Percentiles rank a stretch among this genome's conserved stretches.
phyloP scores from a whole-genome alignment of 345 rosid genomes.

The Sonneratia alba region DNA sequence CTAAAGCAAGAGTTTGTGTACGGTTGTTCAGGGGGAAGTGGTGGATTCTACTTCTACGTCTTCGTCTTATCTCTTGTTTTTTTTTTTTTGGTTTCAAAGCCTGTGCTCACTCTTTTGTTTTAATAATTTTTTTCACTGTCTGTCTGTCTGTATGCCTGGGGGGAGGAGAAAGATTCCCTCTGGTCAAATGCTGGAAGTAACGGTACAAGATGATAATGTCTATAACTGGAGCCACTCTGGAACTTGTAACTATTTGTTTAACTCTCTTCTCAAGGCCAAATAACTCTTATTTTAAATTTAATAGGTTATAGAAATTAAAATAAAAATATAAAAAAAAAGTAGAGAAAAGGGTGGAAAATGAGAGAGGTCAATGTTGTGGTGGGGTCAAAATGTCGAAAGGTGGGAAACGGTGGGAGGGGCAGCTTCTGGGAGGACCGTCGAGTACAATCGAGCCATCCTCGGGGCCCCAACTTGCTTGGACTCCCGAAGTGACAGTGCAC shows the following conservation, averaged over 20 bases:
- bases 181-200: conserved; percentile 27
- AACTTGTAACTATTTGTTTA: not conserved
- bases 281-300: no score
- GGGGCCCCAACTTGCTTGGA: conserved; percentile 64
- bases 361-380: not conserved
- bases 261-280: not conserved
- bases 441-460: conserved; percentile 62
- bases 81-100: not conserved
- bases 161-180: conserved; percentile 11
- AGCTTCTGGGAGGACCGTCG: conserved; percentile 64
- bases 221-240: conserved; percentile 11
- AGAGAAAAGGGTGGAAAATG: not conserved
- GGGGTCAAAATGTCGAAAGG: conserved; percentile 50
- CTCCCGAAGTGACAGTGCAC: conserved; percentile 69
- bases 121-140: conserved; percentile 14
- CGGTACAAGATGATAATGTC: conserved; percentile 12
- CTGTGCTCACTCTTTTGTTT: no score
- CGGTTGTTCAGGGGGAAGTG: conserved; percentile 5
- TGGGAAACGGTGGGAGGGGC: conserved; percentile 57
- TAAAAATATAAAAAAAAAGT: no score
- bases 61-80: no score
- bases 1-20: no score
- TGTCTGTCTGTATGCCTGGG: not conserved
- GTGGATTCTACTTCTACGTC: not conserved
- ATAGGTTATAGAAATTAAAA: not conserved